Base-by-base conservation (phyloP, 148 eudicot genomes). In the Talinum fruticosum region DNA sequence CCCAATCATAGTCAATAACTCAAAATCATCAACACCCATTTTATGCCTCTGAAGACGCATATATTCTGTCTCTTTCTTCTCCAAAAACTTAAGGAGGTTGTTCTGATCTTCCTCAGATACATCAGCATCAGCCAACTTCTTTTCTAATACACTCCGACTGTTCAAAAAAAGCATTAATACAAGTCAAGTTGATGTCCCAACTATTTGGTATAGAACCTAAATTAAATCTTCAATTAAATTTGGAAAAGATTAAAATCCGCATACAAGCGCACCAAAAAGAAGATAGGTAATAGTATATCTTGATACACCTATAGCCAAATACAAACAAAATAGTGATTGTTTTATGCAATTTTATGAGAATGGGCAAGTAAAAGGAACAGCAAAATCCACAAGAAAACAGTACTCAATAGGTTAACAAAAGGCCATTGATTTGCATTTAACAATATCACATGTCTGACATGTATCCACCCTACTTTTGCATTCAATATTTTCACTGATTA, bases 21-120 rank as follows among this genome's bases (percentile, higher is more conserved):
- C 98, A 84, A 94, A 94, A 81, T 94, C 98, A 84, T 92, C 98
- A 74, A 84, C 97, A 71, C 97, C 97, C 96, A 92, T 90, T 88
- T 94, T 94, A 85, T 92, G 98, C 88, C 98, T 92, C 78, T 92
- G 93, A 74, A 94, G 97, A 38, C 97, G 97, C 97, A 92, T 94
- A 78, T 92, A 94, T 88, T 94, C 98, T 59, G 93, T 92, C 86
- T 94, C 98, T 75, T 92, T 94, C 87, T 94, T 92, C 89, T 94
- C 98, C 83, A 94, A 81, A 82, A 89, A 92, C 76, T 94, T 92
- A 10, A 94, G 74, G 49, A 94, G 76, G 84, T 94, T 92, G 85
- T 71, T 89, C 81, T 94, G 97, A 79, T 94, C 98, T 85, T 94
- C 97, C 86, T 92, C 96, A 18, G 98, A 94, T 38, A 92, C 98